A percentile compares a stretch with the other conserved stretches of the same genome.
These are phyloP conservation scores for Globisporangium nodosum DNA, from an alignment of 352 stramenopile species.

Conservation along the genomic window DNA sequence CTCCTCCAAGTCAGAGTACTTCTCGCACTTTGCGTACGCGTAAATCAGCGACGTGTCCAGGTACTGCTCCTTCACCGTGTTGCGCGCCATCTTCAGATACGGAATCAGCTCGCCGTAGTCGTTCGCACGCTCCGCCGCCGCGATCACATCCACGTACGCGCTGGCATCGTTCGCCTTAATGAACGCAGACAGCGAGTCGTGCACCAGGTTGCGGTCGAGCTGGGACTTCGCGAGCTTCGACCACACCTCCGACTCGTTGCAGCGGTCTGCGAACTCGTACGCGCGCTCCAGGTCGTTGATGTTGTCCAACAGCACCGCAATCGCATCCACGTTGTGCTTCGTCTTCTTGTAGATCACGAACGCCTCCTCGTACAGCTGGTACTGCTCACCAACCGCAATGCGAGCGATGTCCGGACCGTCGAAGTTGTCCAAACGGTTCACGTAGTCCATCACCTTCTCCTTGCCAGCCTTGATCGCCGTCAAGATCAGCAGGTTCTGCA, in stretches of 20 bases:
- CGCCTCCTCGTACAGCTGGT: slow-evolving; percentile 99
- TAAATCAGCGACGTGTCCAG: slow-evolving; percentile 99
- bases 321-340: slow-evolving; percentile 95
- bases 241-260: slow-evolving; percentile 98
- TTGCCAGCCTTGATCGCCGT: slow-evolving; percentile 98
- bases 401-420: slow-evolving; percentile 99
- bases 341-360: slow-evolving; percentile 99
- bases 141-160: slow-evolving; percentile 97
- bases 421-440: slow-evolving; percentile 99
- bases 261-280: slow-evolving; percentile 98
- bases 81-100: slow-evolving; percentile 99
- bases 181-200: slow-evolving; percentile 98
- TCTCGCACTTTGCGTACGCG: slow-evolving; percentile 97
- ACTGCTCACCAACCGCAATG: slow-evolving; percentile 97
- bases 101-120: slow-evolving; percentile 97
- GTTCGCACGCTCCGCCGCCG: slow-evolving; percentile 94
- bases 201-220: slow-evolving; percentile 93
- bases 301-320: slow-evolving; percentile 91
- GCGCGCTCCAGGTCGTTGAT: slow-evolving; percentile 98
- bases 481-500: slow-evolving; percentile 99
- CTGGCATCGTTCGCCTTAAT: slow-evolving; percentile 99
- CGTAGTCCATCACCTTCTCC: slow-evolving; percentile 99
- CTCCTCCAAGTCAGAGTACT: slow-evolving; percentile 98
- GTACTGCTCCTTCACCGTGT: slow-evolving; percentile 98
- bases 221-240: slow-evolving; percentile 98